Percentiles rank a stretch among this genome's conserved stretches.
Conservation (phyloP, 192 early-diverging fungal genomes). For the Coemansia sp. region DNA sequence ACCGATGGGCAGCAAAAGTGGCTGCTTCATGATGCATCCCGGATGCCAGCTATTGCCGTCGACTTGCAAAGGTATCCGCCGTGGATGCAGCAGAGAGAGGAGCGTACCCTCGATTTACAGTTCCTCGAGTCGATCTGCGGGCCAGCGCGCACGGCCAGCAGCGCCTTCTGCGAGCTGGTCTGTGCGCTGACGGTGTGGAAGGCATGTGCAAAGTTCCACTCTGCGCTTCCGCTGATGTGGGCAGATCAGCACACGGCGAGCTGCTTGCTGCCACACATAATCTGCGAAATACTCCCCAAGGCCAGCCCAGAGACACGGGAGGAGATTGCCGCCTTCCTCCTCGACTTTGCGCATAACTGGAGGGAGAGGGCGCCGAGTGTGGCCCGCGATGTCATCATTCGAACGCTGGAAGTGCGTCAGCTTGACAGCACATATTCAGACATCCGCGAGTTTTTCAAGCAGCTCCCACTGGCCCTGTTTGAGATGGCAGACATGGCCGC, state of each 20-base stretch:
- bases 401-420: slow-evolving; percentile 24
- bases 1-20: slow-evolving; percentile 14
- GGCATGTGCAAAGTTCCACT: slow-evolving; percentile 10
- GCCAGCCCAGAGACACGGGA: slow-evolving; percentile 5
- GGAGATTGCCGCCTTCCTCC: slow-evolving; percentile 27
- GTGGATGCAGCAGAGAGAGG: slow-evolving; percentile 3
- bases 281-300: slow-evolving; percentile 14
- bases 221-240: slow-evolving; percentile 18
- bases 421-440: slow-evolving; percentile 25
- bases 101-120: slow-evolving; percentile 9
- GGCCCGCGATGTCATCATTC: slow-evolving; percentile 16
- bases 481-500: slow-evolving; percentile 39
- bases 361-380: slow-evolving; percentile 20
- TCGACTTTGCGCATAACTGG: slow-evolving; percentile 48
- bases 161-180: slow-evolving; percentile 26
- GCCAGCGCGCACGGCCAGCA: neutral
- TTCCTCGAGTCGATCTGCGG: slow-evolving; percentile 24
- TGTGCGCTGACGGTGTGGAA: slow-evolving; percentile 18
- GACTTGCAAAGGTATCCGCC: neutral
- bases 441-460: slow-evolving; percentile 30
- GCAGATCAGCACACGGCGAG: slow-evolving; percentile 25
- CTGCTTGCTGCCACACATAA: slow-evolving; percentile 24
- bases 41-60: slow-evolving; percentile 14
- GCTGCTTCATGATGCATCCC: slow-evolving; percentile 10
- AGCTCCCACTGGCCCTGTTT: slow-evolving; percentile 38